phyloP scores from a whole-genome alignment of 352 stramenopile genomes.

The Phytophthora hibernalis region DNA sequence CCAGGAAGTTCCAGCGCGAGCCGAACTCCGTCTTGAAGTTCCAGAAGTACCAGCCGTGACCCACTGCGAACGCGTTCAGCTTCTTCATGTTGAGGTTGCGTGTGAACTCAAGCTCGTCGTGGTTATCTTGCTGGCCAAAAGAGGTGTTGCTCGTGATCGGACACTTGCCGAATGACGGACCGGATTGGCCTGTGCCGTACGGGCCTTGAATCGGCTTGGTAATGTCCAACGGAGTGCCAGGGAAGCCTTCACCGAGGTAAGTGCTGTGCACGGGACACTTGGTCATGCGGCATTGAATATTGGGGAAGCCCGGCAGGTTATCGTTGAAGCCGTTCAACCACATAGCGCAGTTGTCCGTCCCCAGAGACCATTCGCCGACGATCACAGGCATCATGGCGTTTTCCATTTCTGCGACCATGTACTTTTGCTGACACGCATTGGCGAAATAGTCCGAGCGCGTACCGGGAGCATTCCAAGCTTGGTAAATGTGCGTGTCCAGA shows the following conservation, averaged over 20 bases:
- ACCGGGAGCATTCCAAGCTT: constrained; percentile 82
- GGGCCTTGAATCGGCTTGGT: constrained; percentile 88
- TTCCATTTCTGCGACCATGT: constrained; percentile 91
- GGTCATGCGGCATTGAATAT: constrained; percentile 89
- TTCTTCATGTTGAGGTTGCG: constrained; percentile 91
- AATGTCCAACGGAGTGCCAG: constrained; percentile 87
- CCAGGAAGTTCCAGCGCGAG: constrained; percentile 91
- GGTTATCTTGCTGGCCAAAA: constrained; percentile 82
- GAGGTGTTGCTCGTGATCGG: constrained; percentile 86
- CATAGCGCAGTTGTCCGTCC: constrained; percentile 85
- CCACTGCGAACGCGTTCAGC: constrained; percentile 90
- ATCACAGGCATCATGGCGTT: constrained; percentile 93
- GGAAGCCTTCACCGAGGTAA: constrained; percentile 91
- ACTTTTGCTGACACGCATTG: constrained; percentile 92
- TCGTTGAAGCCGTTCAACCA: constrained; percentile 89
- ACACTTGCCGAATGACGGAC: constrained; percentile 90
- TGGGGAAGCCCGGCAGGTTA: constrained; percentile 92
- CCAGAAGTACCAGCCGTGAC: constrained; percentile 96
- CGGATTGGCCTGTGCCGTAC: constrained; percentile 84
- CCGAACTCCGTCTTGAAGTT: constrained; percentile 95
- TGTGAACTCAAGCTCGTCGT: constrained; percentile 83
- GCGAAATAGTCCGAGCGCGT: constrained; percentile 87
- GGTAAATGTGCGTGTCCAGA: constrained; percentile 97
- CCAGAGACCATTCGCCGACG: constrained; percentile 95
- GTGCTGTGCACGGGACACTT: constrained; percentile 83